These are phyloP conservation scores for Pyrenophora graminea DNA, from an alignment of 2,329 filamentous ascomycete genomes.

Conservation along the genomic window DNA sequence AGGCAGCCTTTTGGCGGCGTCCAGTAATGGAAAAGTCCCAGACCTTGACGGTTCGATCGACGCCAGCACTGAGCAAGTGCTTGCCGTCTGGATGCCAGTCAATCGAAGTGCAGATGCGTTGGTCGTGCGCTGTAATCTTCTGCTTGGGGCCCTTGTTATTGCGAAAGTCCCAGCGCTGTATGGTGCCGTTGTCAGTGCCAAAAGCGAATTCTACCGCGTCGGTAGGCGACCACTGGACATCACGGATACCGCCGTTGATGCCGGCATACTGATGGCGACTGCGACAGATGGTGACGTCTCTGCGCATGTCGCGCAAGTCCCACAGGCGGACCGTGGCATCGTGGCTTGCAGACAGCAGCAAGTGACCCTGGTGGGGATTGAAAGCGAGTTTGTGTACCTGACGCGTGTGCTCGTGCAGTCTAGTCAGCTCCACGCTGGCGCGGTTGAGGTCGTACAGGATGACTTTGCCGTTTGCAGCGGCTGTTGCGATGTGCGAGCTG, in stretches of 20 bases:
- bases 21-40: constrained; percentile 65
- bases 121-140: constrained; percentile 64
- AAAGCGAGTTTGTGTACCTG: constrained; percentile 69
- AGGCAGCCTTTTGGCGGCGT: constrained; percentile 62
- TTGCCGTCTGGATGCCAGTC: constrained; percentile 72
- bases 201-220: constrained; percentile 67
- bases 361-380: constrained; percentile 64
- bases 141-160: constrained; percentile 61
- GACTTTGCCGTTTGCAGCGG: constrained; percentile 67
- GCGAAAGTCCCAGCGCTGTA: constrained; percentile 68
- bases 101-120: constrained; percentile 62
- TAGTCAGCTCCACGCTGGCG: constrained; percentile 62
- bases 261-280: constrained; percentile 61
- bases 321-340: constrained; percentile 67
- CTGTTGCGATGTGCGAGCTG: constrained; percentile 65
- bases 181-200: constrained; percentile 65
- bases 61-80: constrained; percentile 65
- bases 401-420: constrained; percentile 66
- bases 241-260: constrained; percentile 64
- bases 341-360: constrained; percentile 67
- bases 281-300: constrained; percentile 56
- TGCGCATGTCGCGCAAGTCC: constrained; percentile 63
- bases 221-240: constrained; percentile 67
- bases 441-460: constrained; percentile 67
- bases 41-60: constrained; percentile 65